Percentiles rank a stretch among this genome's conserved stretches.
Conservation (phyloP, 805 yeast species). For the Metschnikowia cerradonensis region DNA sequence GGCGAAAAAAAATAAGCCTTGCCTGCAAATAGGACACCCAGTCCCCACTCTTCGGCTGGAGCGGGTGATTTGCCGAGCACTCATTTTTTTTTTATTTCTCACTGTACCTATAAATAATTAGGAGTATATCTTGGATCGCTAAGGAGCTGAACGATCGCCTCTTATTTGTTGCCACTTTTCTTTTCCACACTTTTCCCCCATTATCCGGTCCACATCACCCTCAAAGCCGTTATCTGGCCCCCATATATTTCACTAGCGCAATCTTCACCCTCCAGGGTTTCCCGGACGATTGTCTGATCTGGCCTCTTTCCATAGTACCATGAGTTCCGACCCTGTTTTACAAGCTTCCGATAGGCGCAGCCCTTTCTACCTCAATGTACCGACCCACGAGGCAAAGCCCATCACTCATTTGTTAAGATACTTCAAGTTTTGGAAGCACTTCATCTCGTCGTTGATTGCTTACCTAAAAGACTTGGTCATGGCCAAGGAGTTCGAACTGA, state of each 20-base stretch:
- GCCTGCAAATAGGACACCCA: neutral
- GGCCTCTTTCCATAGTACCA: neutral
- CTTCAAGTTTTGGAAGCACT: constrained; percentile 40
- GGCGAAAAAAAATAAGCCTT: no score
- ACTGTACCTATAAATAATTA: constrained; percentile 1
- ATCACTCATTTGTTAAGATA: constrained; percentile 34
- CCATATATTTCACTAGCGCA: neutral
- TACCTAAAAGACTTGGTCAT: constrained; percentile 43
- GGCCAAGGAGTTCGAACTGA: constrained; percentile 41
- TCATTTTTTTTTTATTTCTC: neutral
- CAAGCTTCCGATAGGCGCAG: constrained; percentile 33
- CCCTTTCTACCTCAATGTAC: constrained; percentile 39
- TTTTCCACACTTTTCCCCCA: neutral
- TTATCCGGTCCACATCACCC: neutral
- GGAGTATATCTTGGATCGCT: neutral
- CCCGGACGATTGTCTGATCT: neutral
- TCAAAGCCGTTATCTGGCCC: no score
- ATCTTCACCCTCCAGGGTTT: no score
- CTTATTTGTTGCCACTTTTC: neutral
- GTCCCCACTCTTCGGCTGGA: neutral
- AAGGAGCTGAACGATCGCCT: neutral
- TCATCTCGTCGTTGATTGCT: constrained; percentile 33
- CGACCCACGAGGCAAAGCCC: constrained; percentile 35
- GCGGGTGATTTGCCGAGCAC: neutral
- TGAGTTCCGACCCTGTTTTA: constrained; percentile 15